Conservation (phyloP, 2,329 filamentous ascomycete species). For the Colletotrichum australisinense region DNA sequence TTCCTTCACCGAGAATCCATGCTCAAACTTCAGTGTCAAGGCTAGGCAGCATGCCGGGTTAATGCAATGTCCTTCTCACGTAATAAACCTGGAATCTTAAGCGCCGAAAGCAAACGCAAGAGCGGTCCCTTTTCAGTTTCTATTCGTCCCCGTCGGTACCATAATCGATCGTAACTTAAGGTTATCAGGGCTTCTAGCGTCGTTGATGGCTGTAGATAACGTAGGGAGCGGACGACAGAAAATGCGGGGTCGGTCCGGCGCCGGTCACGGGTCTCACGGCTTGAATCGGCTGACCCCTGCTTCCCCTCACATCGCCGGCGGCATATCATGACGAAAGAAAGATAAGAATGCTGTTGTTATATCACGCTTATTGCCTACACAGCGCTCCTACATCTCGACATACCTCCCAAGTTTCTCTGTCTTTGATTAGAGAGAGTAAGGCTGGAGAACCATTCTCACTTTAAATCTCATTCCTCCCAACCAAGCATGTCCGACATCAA, state of each 20-base stretch:
- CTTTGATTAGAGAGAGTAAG: background rate
- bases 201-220: background rate
- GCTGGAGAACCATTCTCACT: background rate
- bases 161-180: background rate
- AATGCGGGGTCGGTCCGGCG: background rate
- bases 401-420: background rate
- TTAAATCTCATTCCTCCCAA: too few relatives aligned
- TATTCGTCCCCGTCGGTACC: too few relatives aligned
- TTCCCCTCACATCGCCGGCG: background rate
- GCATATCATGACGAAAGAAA: background rate
- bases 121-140: too few relatives aligned
- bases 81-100: too few relatives aligned
- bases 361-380: too few relatives aligned
- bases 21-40: too few relatives aligned
- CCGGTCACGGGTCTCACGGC: background rate
- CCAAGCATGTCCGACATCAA: conserved; percentile 41
- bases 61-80: too few relatives aligned
- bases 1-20: too few relatives aligned
- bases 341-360: background rate
- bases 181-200: background rate
- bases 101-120: too few relatives aligned
- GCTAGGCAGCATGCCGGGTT: too few relatives aligned
- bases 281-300: background rate
- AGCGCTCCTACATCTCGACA: background rate
- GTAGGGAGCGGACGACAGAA: background rate